phyloP scores from a whole-genome alignment of 176 grass and related monocot genomes.

The Rhipidocladum racemiflorum region DNA sequence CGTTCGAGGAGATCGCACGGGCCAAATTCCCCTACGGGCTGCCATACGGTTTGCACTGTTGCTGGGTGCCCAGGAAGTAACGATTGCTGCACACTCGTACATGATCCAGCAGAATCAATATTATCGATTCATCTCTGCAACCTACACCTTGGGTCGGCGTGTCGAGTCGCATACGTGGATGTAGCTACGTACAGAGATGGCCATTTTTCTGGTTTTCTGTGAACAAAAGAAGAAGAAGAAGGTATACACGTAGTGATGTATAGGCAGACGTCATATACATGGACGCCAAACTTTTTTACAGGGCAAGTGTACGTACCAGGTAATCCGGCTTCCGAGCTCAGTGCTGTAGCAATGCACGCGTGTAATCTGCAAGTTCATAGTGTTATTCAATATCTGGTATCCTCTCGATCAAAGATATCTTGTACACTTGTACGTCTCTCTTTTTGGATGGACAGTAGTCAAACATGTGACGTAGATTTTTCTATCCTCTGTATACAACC shows the following conservation, averaged over 20 bases:
- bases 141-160: background rate
- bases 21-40: conserved; percentile 94
- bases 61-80: conserved; percentile 74
- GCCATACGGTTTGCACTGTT: conserved; percentile 93
- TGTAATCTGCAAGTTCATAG: conserved; percentile 1
- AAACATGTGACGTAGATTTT: background rate
- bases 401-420: background rate
- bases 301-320: background rate
- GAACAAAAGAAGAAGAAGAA: background rate
- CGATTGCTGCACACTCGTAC: background rate
- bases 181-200: background rate
- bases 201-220: background rate
- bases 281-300: background rate
- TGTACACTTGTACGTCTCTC: background rate
- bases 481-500: background rate
- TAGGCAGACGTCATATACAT: conserved; percentile 3
- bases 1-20: conserved; percentile 76
- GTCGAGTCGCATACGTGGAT: background rate
- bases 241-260: conserved; percentile 13
- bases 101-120: background rate
- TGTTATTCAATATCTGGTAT: background rate
- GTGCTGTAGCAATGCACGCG: background rate
- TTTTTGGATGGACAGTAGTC: background rate
- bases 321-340: background rate
- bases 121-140: background rate